These are phyloP conservation scores for Cystoderma amianthinum DNA, from an alignment of 768 basidiomycete genomes.

Conservation along the genomic window DNA sequence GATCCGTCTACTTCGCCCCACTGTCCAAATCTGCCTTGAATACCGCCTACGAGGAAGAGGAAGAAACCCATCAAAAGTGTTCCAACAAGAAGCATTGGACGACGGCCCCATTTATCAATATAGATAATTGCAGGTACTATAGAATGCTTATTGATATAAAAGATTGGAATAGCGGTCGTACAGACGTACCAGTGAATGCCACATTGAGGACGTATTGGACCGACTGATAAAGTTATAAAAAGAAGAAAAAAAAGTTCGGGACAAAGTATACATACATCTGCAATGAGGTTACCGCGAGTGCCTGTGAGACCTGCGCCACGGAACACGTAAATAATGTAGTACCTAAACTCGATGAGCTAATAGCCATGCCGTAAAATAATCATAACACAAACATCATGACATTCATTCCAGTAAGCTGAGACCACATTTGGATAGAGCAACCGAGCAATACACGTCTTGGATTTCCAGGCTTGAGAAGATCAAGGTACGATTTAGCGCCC, in stretches of 20 bases:
- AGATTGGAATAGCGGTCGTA: too few species aligned
- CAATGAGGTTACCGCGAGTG: conserved; percentile 67
- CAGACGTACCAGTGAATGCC: too few species aligned
- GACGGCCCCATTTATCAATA: conserved; percentile 76
- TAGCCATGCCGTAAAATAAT: too few species aligned
- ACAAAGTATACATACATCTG: conserved; percentile 31
- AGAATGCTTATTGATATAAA: too few species aligned
- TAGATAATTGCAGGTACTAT: conserved; percentile 48
- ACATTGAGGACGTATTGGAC: conserved; percentile 59
- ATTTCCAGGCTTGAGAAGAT: conserved; percentile 60
- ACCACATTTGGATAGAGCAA: conserved; percentile 73
- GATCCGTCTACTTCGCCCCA: conserved; percentile 44
- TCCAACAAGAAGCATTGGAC: conserved; percentile 66
- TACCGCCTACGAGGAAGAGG: conserved; percentile 70
- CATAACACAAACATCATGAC: conserved; percentile 61
- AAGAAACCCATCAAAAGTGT: conserved; percentile 69
- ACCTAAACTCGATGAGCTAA: conserved; percentile 25
- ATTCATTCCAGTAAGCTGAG: conserved; percentile 72
- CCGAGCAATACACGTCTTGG: conserved; percentile 69
- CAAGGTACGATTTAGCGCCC: conserved; percentile 64
- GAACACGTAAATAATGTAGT: conserved; percentile 67
- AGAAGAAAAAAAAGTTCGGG: not conserved
- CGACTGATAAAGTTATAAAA: conserved; percentile 35
- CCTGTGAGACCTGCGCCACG: conserved; percentile 74
- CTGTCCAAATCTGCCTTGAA: conserved; percentile 60